A percentile compares a stretch with the other conserved stretches of the same genome.
Evolutionary conservation across 257 asterid species (phyloP).

Genomic region (Striga asiatica): DNA sequence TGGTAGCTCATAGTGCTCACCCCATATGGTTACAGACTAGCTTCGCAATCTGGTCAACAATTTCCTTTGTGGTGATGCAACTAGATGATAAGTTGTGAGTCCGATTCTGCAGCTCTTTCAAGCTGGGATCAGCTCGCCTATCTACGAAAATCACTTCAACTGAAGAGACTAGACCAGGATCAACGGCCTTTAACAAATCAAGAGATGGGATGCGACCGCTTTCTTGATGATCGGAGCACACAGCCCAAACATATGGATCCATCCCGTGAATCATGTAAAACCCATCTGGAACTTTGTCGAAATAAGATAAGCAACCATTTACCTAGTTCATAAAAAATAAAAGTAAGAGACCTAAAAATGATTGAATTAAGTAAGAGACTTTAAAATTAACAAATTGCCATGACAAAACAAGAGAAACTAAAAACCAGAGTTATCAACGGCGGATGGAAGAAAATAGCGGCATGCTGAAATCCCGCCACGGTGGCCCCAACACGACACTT

Average conservation of each 20-base stretch:
- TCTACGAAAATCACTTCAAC: slow-evolving; percentile 78
- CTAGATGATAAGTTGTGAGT: slow-evolving; percentile 41
- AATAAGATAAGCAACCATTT: slow-evolving; percentile 84
- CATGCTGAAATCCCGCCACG: too few relatives aligned
- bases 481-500: too few relatives aligned
- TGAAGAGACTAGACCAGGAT: slow-evolving; percentile 43
- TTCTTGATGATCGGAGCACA: slow-evolving; percentile 81
- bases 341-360: background rate
- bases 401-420: too few relatives aligned
- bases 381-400: background rate
- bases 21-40: slow-evolving; percentile 88
- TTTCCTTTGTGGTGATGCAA: slow-evolving; percentile 54
- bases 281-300: slow-evolving; percentile 70
- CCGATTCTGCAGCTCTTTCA: slow-evolving; percentile 74
- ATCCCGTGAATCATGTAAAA: slow-evolving; percentile 80
- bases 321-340: slow-evolving; percentile 39
- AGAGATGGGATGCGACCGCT: slow-evolving; percentile 85
- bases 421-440: too few relatives aligned
- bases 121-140: slow-evolving; percentile 57
- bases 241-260: slow-evolving; percentile 90
- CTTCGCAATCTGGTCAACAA: slow-evolving; percentile 90
- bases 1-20: slow-evolving; percentile 40
- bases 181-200: slow-evolving; percentile 61
- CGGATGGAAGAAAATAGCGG: too few relatives aligned
- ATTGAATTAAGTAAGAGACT: background rate